Evolutionary conservation across 768 basidiomycete species (phyloP).

Genomic region (Calocybe indica): DNA sequence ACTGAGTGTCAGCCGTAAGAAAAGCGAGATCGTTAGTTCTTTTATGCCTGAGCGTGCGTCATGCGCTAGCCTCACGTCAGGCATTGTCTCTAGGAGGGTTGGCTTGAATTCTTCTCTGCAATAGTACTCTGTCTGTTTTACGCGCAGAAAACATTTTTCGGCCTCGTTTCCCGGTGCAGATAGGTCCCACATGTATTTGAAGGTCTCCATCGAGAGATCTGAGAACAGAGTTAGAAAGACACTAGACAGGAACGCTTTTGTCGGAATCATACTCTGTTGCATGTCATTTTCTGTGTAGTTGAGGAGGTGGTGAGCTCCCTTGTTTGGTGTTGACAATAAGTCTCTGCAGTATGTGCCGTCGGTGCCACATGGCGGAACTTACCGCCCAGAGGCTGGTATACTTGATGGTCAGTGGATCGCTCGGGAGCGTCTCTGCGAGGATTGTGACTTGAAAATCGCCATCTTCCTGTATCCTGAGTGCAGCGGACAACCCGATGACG

Average conservation of each 20-base stretch:
- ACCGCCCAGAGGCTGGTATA: slow-evolving; percentile 86
- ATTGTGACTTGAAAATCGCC: slow-evolving; percentile 61
- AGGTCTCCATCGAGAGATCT: slow-evolving; percentile 72
- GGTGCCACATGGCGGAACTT: slow-evolving; percentile 16
- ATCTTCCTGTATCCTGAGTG: slow-evolving; percentile 59
- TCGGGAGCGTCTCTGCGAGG: slow-evolving; percentile 66
- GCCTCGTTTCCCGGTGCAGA: slow-evolving; percentile 51
- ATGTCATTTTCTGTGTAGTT: slow-evolving; percentile 42
- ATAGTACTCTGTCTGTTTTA: slow-evolving; percentile 59
- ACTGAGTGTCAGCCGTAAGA: slow-evolving; percentile 27
- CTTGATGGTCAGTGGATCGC: slow-evolving; percentile 63
- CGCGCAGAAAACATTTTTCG: slow-evolving; percentile 59
- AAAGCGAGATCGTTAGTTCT: neutral
- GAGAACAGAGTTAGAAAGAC: neutral
- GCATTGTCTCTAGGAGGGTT: slow-evolving; percentile 47
- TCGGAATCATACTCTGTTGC: slow-evolving; percentile 50
- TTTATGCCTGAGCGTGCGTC: neutral
- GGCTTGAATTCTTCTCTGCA: slow-evolving; percentile 30
- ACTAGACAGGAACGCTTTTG: neutral
- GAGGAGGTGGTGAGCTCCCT: slow-evolving; percentile 82
- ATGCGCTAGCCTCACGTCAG: slow-evolving; percentile 41
- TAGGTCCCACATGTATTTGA: slow-evolving; percentile 69
- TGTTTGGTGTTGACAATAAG: neutral
- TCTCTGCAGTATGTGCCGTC: neutral
- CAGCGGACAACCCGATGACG: slow-evolving; percentile 74